Conservation (phyloP, 1,284 basidiomycete genomes). For the Coniophora puteana region DNA sequence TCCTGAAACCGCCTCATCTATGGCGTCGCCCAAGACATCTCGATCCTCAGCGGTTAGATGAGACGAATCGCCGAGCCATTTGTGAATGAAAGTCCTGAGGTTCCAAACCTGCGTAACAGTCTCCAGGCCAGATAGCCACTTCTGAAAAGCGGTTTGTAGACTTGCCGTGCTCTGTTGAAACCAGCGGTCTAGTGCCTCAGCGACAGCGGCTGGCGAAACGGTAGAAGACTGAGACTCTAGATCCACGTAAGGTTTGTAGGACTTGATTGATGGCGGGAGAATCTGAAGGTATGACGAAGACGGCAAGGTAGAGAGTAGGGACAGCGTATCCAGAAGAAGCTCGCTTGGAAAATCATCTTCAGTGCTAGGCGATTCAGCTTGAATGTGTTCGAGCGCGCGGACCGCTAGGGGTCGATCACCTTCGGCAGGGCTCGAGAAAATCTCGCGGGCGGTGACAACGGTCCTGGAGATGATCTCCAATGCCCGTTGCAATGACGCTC, state of each 20-base stretch:
- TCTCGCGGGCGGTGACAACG: slow-evolving; percentile 43
- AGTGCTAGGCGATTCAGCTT: slow-evolving; percentile 37
- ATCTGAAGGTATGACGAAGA: slow-evolving; percentile 70
- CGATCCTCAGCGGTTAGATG: slow-evolving; percentile 38
- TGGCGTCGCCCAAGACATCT: slow-evolving; percentile 38
- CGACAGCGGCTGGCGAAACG: slow-evolving; percentile 39
- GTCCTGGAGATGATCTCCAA: slow-evolving; percentile 58
- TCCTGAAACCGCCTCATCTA: slow-evolving; percentile 50
- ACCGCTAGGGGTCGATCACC: slow-evolving; percentile 47
- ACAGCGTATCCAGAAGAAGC: slow-evolving; percentile 58
- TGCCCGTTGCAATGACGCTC: slow-evolving; percentile 44
- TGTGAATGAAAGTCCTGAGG: slow-evolving; percentile 45
- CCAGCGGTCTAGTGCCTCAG: slow-evolving; percentile 54
- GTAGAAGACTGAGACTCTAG: slow-evolving; percentile 50
- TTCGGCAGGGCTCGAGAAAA: slow-evolving; percentile 41
- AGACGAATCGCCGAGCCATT: slow-evolving; percentile 38
- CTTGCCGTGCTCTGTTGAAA: slow-evolving; percentile 47
- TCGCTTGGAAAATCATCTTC: slow-evolving; percentile 42
- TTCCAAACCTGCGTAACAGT: slow-evolving; percentile 65
- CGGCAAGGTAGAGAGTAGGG: slow-evolving; percentile 59
- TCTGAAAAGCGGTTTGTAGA: slow-evolving; percentile 40
- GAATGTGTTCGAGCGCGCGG: slow-evolving; percentile 54
- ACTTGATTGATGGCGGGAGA: slow-evolving; percentile 57
- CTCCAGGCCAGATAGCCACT: slow-evolving; percentile 57
- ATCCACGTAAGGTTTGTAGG: slow-evolving; percentile 75